Percentiles rank a stretch among this genome's conserved stretches.
Evolutionary conservation across 2,329 filamentous ascomycete genomes (phyloP).

Genomic region (Samsoniella hepiali): DNA sequence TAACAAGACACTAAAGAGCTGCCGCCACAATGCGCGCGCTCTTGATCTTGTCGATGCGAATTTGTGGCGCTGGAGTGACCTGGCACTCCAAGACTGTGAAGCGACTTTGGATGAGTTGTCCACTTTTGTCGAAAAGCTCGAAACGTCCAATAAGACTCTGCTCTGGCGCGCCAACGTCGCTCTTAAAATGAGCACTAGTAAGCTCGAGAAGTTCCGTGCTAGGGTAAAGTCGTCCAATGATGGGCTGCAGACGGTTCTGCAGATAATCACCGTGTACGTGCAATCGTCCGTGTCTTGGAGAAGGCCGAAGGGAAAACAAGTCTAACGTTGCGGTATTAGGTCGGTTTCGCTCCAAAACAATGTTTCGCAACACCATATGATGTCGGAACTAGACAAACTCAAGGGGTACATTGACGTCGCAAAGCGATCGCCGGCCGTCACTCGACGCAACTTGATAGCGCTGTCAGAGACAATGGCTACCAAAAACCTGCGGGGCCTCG

Average conservation of each 20-base stretch:
- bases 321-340: neutral
- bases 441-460: neutral
- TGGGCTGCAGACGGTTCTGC: slow-evolving; percentile 7
- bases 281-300: neutral
- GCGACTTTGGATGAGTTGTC: neutral
- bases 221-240: neutral
- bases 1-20: neutral
- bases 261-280: slow-evolving; percentile 1
- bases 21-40: neutral
- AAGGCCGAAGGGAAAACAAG: neutral
- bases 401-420: neutral
- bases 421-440: neutral
- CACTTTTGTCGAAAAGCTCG: neutral
- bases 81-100: slow-evolving; percentile 1
- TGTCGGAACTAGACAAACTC: neutral
- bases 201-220: slow-evolving; percentile 1
- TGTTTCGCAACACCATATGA: neutral
- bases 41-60: neutral
- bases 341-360: slow-evolving; percentile 3
- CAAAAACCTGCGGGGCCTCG: neutral
- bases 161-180: slow-evolving; percentile 1
- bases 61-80: slow-evolving; percentile 2
- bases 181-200: neutral
- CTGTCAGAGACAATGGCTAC: neutral
- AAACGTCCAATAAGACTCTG: neutral